Evolutionary conservation across 495 filamentous ascomycete species (phyloP).

Genomic region (Aspergillus steynii): DNA sequence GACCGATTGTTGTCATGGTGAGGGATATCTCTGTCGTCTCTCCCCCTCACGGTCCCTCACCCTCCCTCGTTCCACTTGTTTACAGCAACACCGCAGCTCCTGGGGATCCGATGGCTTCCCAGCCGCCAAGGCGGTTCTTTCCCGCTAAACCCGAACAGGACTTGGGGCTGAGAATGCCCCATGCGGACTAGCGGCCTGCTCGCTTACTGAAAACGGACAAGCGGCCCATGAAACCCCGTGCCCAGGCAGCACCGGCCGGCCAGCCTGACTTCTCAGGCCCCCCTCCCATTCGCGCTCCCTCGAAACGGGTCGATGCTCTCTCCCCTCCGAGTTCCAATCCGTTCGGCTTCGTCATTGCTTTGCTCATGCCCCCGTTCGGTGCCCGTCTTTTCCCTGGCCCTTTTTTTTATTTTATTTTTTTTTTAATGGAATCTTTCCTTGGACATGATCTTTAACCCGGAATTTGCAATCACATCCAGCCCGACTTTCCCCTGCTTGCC

Average conservation of each 20-base stretch:
- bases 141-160: slow-evolving; percentile 23
- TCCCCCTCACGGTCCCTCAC: neutral
- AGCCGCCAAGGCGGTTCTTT: slow-evolving; percentile 13
- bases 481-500: neutral
- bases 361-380: too few relatives aligned
- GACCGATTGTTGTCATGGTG: neutral
- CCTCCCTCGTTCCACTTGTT: neutral
- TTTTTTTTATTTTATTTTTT: too few relatives aligned
- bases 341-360: neutral
- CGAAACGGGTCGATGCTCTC: neutral
- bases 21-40: neutral
- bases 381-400: too few relatives aligned
- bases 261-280: slow-evolving; percentile 19
- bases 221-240: slow-evolving; percentile 1
- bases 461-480: neutral
- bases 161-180: slow-evolving; percentile 16
- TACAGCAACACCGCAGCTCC: neutral
- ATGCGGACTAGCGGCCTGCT: slow-evolving; percentile 11
- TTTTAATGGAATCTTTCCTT: too few relatives aligned
- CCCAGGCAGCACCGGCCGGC: slow-evolving; percentile 15
- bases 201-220: slow-evolving; percentile 14
- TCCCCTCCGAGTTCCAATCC: neutral
- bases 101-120: slow-evolving; percentile 9
- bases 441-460: neutral
- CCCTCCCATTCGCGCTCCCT: neutral